These are phyloP conservation scores for Phaffia australis DNA, from an alignment of 768 basidiomycete genomes.

Conservation along the genomic window DNA sequence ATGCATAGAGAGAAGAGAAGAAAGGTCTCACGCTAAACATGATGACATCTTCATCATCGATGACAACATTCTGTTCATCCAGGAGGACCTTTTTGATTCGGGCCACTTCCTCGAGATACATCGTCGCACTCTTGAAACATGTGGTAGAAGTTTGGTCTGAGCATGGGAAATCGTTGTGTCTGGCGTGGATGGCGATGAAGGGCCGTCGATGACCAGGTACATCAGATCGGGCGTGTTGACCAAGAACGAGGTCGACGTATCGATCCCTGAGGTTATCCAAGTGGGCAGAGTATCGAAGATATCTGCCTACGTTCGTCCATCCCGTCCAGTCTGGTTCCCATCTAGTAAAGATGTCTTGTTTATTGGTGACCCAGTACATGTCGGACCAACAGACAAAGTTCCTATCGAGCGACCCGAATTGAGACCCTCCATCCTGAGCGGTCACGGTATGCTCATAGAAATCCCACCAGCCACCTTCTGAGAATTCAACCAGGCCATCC, in stretches of 20 bases:
- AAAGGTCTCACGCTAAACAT: too few species aligned
- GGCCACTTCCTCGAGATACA: too few species aligned
- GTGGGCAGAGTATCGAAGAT: neutral
- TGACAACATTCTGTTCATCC: too few species aligned
- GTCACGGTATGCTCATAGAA: neutral
- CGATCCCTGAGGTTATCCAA: neutral
- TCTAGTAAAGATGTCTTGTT: neutral
- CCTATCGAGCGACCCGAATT: neutral
- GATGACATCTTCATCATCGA: too few species aligned
- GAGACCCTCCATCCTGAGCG: neutral
- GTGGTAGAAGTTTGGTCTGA: neutral
- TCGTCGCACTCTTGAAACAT: neutral
- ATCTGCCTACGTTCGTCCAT: neutral
- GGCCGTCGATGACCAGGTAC: too few species aligned
- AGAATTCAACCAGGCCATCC: neutral
- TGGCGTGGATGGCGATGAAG: constrained; percentile 8
- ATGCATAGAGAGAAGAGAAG: neutral
- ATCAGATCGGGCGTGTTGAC: neutral
- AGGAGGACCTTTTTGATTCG: too few species aligned
- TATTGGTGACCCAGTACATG: constrained; percentile 3
- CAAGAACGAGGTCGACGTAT: neutral
- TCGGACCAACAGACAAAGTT: neutral
- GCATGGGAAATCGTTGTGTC: neutral
- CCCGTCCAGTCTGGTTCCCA: neutral
- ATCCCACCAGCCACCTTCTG: constrained; percentile 1